Evolutionary conservation across 495 filamentous ascomycete genomes (phyloP).

Genomic region (Xylaria acuta): DNA sequence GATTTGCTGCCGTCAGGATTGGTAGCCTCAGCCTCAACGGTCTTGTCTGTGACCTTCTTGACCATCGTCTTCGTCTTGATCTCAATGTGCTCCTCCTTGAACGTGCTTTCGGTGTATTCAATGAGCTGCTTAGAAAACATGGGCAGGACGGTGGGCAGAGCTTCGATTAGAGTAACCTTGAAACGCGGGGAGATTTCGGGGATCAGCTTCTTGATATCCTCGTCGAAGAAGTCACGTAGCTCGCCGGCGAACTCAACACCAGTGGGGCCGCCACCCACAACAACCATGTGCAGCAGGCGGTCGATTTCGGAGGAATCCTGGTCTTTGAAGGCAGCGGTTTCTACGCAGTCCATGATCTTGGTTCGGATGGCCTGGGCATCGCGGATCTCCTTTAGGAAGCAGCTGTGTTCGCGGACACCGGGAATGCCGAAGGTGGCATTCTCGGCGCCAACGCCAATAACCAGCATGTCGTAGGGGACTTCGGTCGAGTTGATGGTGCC

Average conservation of each 20-base stretch:
- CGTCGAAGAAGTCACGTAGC: constrained; percentile 97
- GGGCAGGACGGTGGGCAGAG: constrained; percentile 95
- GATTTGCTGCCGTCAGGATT: constrained; percentile 87
- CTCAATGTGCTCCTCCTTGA: constrained; percentile 97
- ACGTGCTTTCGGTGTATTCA: constrained; percentile 98
- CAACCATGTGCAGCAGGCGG: constrained; percentile 97
- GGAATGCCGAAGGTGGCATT: constrained; percentile 98
- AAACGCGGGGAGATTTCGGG: constrained; percentile 94
- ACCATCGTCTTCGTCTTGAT: constrained; percentile 99
- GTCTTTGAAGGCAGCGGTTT: constrained; percentile 98
- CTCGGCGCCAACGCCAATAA: constrained; percentile 95
- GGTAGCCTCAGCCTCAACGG: constrained; percentile 87
- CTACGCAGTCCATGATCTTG: constrained; percentile 99
- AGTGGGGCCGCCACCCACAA: constrained; percentile 96
- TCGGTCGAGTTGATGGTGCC: constrained; percentile 82
- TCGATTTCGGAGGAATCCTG: constrained; percentile 88
- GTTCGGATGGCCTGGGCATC: constrained; percentile 96
- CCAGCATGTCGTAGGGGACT: constrained; percentile 97
- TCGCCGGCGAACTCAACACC: constrained; percentile 99
- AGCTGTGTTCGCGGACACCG: constrained; percentile 92
- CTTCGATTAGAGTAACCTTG: constrained; percentile 96
- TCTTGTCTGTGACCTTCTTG: constrained; percentile 94
- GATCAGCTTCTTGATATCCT: constrained; percentile 97
- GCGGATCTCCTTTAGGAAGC: constrained; percentile 97
- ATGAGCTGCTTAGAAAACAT: constrained; percentile 99